Evolutionary conservation across 108 stramenopile species (phyloP), one percentile per base, ranked within the genome.

Genomic region (Bacterosira constricta): DNA sequence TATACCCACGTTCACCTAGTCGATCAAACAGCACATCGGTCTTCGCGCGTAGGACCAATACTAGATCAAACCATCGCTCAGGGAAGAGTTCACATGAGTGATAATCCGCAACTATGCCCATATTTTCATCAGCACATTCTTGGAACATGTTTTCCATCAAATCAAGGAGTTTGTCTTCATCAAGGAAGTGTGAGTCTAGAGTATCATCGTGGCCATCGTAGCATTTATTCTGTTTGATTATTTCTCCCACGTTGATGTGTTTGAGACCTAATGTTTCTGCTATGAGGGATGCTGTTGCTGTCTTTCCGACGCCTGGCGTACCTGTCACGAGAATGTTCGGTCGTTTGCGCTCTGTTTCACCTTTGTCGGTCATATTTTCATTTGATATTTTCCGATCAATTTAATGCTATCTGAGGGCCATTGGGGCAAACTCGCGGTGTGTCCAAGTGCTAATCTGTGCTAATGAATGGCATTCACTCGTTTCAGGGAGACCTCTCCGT

Each of bases 31-130:
- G 66, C 12, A 91, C 77, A 51, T 92, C 92, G 12, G 95, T 98
- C 8, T 84, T 76, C 0, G 93, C 67, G 27, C 92, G 73, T 50
- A 98, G 68, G 5, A 97, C 96, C 50, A 98, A 59, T 1, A 98
- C 84, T 18, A 98, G 69, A 67, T 98, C 96, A 79, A 98, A 98
- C 96, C 96, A 98, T 47, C 96, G 77, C 74, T 98, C 98, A 9
- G 98, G 98, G 69, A 98, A 98, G 18, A 97, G 69, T 58, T 96
- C 95, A 42, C 89, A 88, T 18, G 86, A 75, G 73, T 98, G 98
- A 82, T 88, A 97, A 71, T 98, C 98, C 3, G 90, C 92, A 6
- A 97, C 90, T 29, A 89, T 74, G 11, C 96, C 98, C 25, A 82
- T 71, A 12, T 75, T 76, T 39, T 83, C 80, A 15, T 83, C 80